These are phyloP conservation scores for Trichoderma afroharzianum DNA, from an alignment of 2,329 filamentous ascomycete species.

Conservation along the genomic window DNA sequence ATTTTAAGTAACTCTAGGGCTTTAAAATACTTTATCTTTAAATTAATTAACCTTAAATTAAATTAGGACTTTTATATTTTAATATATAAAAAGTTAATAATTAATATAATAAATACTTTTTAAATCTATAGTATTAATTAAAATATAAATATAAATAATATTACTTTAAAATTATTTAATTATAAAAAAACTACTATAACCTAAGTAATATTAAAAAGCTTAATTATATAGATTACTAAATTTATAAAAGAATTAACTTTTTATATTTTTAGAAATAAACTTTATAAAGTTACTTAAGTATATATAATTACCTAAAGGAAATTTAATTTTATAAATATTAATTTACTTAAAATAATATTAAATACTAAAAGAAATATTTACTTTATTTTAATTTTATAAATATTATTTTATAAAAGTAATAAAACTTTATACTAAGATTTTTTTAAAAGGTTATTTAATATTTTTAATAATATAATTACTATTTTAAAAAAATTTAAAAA, in stretches of 20 bases:
- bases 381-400: neutral
- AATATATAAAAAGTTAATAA: slow-evolving; percentile 16
- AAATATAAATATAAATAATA: neutral
- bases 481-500: neutral
- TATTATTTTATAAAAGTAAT: neutral
- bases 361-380: neutral
- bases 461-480: neutral
- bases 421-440: neutral
- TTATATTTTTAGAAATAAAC: neutral
- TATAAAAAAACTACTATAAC: neutral
- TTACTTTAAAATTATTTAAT: neutral
- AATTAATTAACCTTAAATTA: neutral
- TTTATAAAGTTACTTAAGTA: neutral
- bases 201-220: neutral
- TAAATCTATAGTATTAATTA: slow-evolving; percentile 11
- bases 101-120: slow-evolving; percentile 17
- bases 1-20: slow-evolving; percentile 14
- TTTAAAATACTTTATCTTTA: slow-evolving; percentile 15
- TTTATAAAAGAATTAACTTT: neutral
- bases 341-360: too few relatives aligned
- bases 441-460: neutral
- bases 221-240: neutral
- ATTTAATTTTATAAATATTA: neutral
- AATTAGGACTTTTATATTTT: slow-evolving; percentile 17
- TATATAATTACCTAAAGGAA: neutral